These are phyloP conservation scores for Malus domestica DNA, from an alignment of 306 rosid genomes.

Conservation along the genomic window DNA sequence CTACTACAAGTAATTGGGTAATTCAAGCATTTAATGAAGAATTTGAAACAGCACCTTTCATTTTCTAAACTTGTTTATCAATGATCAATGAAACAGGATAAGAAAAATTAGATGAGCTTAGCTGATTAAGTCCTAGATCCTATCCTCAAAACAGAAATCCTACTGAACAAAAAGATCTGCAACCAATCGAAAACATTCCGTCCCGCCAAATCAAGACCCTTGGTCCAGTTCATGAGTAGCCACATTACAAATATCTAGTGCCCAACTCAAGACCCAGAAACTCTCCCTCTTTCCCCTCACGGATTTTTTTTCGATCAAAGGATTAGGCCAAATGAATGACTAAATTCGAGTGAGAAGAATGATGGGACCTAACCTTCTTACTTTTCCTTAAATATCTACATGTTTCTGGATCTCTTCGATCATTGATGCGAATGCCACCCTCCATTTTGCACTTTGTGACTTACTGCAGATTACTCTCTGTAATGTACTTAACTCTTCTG, in stretches of 20 bases:
- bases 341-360: slow-evolving; percentile 37
- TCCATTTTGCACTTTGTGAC: slow-evolving; percentile 30
- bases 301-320: slow-evolving; percentile 26
- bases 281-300: not conserved
- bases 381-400: slow-evolving; percentile 37
- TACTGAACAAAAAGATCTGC: not conserved
- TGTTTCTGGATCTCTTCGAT: slow-evolving; percentile 46
- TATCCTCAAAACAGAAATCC: not conserved
- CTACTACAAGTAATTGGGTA: too few species aligned
- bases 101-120: not conserved
- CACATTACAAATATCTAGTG: not conserved
- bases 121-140: not conserved
- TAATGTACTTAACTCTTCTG: slow-evolving; percentile 47
- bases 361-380: slow-evolving; percentile 18
- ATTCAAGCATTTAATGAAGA: not conserved
- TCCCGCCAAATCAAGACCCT: not conserved
- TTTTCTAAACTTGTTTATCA: not conserved
- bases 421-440: slow-evolving; percentile 32
- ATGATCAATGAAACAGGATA: not conserved
- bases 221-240: slow-evolving; percentile 2
- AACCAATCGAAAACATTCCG: not conserved
- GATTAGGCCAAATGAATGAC: slow-evolving; percentile 42
- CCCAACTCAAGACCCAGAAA: slow-evolving; percentile 17
- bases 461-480: slow-evolving; percentile 40
- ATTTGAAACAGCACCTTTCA: not conserved